These are phyloP conservation scores for Talaromyces sp. DNA, from an alignment of 2,329 filamentous ascomycete species.

Conservation along the genomic window DNA sequence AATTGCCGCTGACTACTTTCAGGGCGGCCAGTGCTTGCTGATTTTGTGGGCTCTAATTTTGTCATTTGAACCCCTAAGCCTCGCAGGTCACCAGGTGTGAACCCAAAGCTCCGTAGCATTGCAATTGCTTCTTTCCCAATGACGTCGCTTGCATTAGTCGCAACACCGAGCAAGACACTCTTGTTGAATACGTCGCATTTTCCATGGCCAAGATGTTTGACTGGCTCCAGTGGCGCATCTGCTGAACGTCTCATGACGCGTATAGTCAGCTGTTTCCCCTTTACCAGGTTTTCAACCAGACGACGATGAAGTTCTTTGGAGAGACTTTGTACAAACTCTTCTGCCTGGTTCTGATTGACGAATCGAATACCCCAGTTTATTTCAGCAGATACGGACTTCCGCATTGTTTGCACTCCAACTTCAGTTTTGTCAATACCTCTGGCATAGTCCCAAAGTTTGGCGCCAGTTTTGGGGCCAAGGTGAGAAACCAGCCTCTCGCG, in stretches of 20 bases:
- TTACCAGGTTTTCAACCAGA: conserved; percentile 75
- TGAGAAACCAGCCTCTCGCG: conserved; percentile 68
- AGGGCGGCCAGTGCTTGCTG: conserved; percentile 44
- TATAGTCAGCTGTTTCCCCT: conserved; percentile 81
- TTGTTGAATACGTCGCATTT: conserved; percentile 95
- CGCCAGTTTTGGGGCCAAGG: conserved; percentile 87
- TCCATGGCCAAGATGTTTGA: conserved; percentile 90
- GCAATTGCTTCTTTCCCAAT: conserved; percentile 80
- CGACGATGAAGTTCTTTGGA: conserved; percentile 79
- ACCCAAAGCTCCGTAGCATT: conserved; percentile 72
- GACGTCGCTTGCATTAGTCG: conserved; percentile 67
- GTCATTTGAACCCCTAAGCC: conserved; percentile 91
- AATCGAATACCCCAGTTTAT: conserved; percentile 99
- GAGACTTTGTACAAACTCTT: conserved; percentile 81
- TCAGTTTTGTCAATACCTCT: conserved; percentile 80
- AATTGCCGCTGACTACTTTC: conserved; percentile 77
- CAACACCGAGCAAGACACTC: conserved; percentile 72
- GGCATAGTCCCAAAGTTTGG: conserved; percentile 84
- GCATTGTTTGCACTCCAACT: conserved; percentile 75
- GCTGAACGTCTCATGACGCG: conserved; percentile 87
- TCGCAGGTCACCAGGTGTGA: conserved; percentile 87
- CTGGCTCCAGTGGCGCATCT: conserved; percentile 83
- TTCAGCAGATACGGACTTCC: conserved; percentile 94
- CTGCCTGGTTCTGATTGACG: conserved; percentile 82
- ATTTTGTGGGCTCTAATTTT: conserved; percentile 75